A percentile compares a stretch with the other conserved stretches of the same genome.
Conservation (phyloP, 1,139 yeast genomes). For the Pichia sp. region DNA sequence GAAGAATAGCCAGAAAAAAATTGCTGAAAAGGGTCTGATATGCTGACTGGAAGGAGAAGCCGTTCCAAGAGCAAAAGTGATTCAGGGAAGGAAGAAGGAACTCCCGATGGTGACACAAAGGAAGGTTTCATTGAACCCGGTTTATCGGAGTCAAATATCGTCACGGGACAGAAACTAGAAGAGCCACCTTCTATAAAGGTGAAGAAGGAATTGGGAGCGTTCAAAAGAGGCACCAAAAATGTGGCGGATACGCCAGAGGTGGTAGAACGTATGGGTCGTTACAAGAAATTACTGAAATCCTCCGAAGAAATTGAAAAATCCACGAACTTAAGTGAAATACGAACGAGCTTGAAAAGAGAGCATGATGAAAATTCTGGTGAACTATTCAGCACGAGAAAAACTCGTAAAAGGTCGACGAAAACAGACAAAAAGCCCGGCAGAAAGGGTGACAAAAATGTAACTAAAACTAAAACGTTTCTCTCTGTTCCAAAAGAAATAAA, state of each 20-base stretch:
- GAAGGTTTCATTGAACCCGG: slow-evolving; percentile 54
- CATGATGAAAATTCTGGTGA: background rate
- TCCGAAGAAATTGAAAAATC: slow-evolving; percentile 37
- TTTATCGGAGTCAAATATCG: slow-evolving; percentile 48
- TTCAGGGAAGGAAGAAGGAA: background rate
- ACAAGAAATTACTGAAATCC: slow-evolving; percentile 32
- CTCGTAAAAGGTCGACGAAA: background rate
- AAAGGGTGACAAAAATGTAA: background rate
- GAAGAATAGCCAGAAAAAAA: background rate
- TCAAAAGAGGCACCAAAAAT: slow-evolving; percentile 7
- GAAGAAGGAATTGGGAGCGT: slow-evolving; percentile 42
- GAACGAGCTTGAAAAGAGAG: background rate
- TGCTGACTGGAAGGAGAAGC: slow-evolving; percentile 2
- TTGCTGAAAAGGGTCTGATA: background rate
- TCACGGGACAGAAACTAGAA: slow-evolving; percentile 67
- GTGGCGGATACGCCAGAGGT: background rate
- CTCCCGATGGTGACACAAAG: background rate
- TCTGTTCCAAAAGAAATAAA: background rate
- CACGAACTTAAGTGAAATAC: slow-evolving; percentile 25
- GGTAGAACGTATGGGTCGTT: slow-evolving; percentile 17
- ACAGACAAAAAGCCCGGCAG: background rate
- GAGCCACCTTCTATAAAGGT: slow-evolving; percentile 54
- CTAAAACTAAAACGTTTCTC: background rate
- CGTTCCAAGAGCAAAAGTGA: background rate
- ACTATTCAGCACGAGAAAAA: background rate